Evolutionary conservation across 768 basidiomycete genomes (phyloP), one percentile per base, ranked within the genome.

Genomic region (Erythrobasidium yunnanense): DNA sequence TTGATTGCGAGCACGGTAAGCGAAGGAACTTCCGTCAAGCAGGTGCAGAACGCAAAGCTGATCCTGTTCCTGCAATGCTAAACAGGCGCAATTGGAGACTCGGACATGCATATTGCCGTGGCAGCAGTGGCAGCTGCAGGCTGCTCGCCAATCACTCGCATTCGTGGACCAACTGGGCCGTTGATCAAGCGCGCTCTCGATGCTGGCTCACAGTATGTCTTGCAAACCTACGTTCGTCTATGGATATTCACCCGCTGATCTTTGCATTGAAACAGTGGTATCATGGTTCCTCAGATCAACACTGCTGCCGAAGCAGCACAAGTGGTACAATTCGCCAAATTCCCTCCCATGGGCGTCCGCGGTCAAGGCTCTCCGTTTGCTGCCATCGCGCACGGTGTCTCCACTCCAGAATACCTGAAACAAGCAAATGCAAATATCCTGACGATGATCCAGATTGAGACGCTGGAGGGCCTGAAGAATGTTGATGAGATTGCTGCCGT

Each of bases 381-480:
- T 8, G 20, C 50, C 8, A 52, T 27, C 8, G 20, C 20, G 20
- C 29, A 27, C 20, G 22, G 22, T 8, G 8, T 52, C 8, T 15
- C 8, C 22, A 52, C 29, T 11, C 20, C 20, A 52, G 11, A 52
- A 27, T 52, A 52, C 22, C 20, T 52, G 8, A 27, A 52, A n/a
- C 20, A 23, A 11, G 50, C 50, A 52, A 52, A 52, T 27, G 50
- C 20, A 11, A 27, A n/a, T 11, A 23, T 52, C 22, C 20, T 52
- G 50, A 52, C 29, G 20, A 52, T 52, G 29, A 27, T 52, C 8
- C 50, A 52, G 50, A 52, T 52, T 52, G 50, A 52, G 22, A 52
- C 50, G 50, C 50, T 23, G 8, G 20, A 20, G 50, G 50, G 50
- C 11, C 11, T 52, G 50, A 23, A 52, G 29, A 52, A 52, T 23